Evolutionary conservation across 2,329 filamentous ascomycete species (phyloP), one percentile per base, ranked within the genome.

Genomic region (Ophiostoma tasmaniense): DNA sequence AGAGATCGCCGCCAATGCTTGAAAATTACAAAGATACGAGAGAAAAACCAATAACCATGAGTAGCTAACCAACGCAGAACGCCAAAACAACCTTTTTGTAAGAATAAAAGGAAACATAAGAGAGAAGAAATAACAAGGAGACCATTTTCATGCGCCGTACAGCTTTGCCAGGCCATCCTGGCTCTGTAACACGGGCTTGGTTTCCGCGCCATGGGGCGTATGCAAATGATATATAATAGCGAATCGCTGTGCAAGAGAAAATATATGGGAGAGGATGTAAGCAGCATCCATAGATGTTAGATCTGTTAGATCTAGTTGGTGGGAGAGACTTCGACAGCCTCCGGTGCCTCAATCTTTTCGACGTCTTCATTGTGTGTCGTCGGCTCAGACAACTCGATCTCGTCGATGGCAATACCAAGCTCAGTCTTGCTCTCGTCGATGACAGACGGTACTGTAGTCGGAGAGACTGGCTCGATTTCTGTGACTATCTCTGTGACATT

Each of bases 161-260:
- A 67, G 55, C 55, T 62, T 37, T 64, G n/a, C 65, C 39, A 61
- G 35, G 37, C 55, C 3, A 61, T 66, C 39, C 65, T 66, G 25
- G 39, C 28, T 28, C 37, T 64, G 8, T 33, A 25, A 17, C 35
- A 30, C 13, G 64, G 64, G 35, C 33, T 39, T 35, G 7, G 8
- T 45, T 1, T 25, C 64, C 37, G 22, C n/a, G 37, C 37, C 35
- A 45, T 13, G 35, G 62, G 62, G 50, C 68, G 64, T 66, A 67
- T 68, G 67, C 67, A 67, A 20, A 64, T 68, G 20, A 45, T n/a
- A 6, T 20, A 30, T 30, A 22, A 33, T 37, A 28, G 33, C 28
- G 25, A 42, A 39, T 22, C 50, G n/a, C 25, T 3, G n/a, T 13
- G 20, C 3, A 66, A 45, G 8, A 66, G 17, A 66, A 59, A 67